These are phyloP conservation scores for Dactylis glomerata DNA, from an alignment of 176 grass and related monocot species.

Conservation along the genomic window DNA sequence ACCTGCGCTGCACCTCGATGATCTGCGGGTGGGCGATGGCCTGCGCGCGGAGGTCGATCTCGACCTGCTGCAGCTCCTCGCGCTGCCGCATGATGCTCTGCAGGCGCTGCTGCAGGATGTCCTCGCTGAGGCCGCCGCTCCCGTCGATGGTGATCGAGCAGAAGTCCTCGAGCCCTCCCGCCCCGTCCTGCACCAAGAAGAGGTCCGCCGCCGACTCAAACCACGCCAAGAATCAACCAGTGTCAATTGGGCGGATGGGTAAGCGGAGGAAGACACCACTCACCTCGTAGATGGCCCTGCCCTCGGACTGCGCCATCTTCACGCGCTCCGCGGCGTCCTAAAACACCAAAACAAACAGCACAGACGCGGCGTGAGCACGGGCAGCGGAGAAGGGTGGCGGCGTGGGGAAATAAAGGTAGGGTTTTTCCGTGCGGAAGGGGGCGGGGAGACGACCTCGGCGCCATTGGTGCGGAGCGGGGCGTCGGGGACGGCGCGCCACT, in stretches of 20 bases:
- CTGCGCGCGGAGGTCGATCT: conserved; percentile 73
- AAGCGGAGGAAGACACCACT: background rate
- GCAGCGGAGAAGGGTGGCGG: background rate
- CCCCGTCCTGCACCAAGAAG: conserved; percentile 50
- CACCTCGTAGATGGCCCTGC: conserved; percentile 83
- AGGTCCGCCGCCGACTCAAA: background rate
- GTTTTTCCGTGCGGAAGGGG: background rate
- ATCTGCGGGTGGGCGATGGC: conserved; percentile 58
- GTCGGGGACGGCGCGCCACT: conserved; percentile 92
- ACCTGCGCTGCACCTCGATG: conserved; percentile 52
- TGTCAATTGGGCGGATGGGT: background rate
- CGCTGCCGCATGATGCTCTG: conserved; percentile 59
- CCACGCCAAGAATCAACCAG: background rate
- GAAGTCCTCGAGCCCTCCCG: conserved; percentile 38
- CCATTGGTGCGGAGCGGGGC: conserved; percentile 62
- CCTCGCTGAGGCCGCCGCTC: conserved; percentile 53
- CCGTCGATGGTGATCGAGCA: conserved; percentile 79
- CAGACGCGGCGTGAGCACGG: conserved; percentile 1
- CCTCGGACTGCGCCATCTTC: conserved; percentile 61
- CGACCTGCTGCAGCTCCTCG: conserved; percentile 75
- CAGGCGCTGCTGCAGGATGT: conserved; percentile 71
- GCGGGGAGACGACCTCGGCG: conserved; percentile 43
- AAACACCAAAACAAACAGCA: conserved; percentile 5
- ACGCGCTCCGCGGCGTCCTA: conserved; percentile 48
- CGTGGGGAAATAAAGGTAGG: background rate